Evolutionary conservation across 2,329 filamentous ascomycete genomes (phyloP).

Genomic region (Diaporthe nobilis): DNA sequence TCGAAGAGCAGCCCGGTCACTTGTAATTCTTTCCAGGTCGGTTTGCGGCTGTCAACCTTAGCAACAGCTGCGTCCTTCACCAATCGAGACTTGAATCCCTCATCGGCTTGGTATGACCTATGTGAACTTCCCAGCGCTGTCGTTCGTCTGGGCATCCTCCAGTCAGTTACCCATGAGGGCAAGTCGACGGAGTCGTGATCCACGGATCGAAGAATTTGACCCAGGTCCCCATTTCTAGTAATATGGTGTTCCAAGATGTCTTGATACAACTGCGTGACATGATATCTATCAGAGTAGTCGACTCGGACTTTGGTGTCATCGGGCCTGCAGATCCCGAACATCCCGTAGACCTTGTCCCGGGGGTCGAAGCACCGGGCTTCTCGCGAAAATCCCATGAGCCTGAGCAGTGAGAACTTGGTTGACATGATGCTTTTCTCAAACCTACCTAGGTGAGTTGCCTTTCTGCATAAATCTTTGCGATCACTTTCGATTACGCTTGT

Average conservation of each 20-base stretch:
- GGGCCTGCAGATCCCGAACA: neutral
- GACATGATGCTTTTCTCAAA: no score
- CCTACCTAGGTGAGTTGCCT: neutral
- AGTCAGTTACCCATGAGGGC: slow-evolving; percentile 1
- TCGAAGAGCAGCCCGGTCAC: neutral
- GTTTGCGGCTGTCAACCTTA: neutral
- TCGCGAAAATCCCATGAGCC: neutral
- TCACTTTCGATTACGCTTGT: neutral
- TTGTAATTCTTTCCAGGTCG: neutral
- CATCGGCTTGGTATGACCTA: neutral
- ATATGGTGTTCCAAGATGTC: neutral
- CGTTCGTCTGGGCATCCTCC: neutral
- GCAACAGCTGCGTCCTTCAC: neutral
- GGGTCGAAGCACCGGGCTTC: neutral
- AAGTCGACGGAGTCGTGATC: neutral
- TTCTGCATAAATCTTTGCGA: neutral
- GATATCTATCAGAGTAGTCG: neutral
- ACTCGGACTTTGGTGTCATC: neutral
- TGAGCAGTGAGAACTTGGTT: neutral
- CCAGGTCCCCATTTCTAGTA: neutral
- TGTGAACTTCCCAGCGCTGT: neutral
- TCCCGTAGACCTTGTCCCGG: neutral
- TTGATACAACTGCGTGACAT: neutral
- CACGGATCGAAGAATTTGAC: neutral
- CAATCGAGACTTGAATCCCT: neutral